Evolutionary conservation across 495 filamentous ascomycete species (phyloP), one percentile per base, ranked within the genome.

Genomic region (Daldinia caldariorum): DNA sequence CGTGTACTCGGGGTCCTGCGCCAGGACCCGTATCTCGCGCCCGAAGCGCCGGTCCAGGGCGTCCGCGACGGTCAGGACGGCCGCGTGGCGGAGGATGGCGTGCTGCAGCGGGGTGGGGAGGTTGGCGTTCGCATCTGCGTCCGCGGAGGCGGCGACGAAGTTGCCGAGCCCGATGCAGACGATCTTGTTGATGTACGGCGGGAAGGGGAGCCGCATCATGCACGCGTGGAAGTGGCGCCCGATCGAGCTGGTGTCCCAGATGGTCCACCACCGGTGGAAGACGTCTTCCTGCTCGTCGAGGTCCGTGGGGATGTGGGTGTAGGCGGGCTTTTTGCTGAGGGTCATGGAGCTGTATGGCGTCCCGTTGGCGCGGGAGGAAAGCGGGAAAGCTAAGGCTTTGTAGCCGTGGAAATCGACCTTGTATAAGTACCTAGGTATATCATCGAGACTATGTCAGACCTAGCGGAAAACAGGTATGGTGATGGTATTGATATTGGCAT

Each of bases 161-260:
- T 45, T 54, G 63, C 71, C 71, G 16, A 74, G 63, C 22, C 61
- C 63, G 54, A 74, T 51, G 50, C 67, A 70, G 12, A 74, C 67
- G 50, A 74, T 60, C 54, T 57, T 63, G 58, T 63, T 45, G 56
- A 74, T 70, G 18, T 45, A 43, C 2, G 58, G 49, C 12, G 71
- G 63, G 13, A 70, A 20, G 1, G 61, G 70, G 1, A 66, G 3
- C 14, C 45, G 56, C 66, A 73, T 73, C 51, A 73, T 60, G 50
- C 37, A 45, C 35, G 70, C 41, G 55, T 63, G 61, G 29, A 67
- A 59, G 14, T 53, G 50, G 34, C 63, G 57, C 16, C 53, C 61
- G 26, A 69, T 26, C 8, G 49, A 63, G 18, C 57, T 63, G 8
- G 18, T 7, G 3, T 63, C 2, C 69, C 54, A 71, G 18, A 38